Conservation (phyloP, 1,284 basidiomycete species). For the Thecaphora thlaspeos region DNA sequence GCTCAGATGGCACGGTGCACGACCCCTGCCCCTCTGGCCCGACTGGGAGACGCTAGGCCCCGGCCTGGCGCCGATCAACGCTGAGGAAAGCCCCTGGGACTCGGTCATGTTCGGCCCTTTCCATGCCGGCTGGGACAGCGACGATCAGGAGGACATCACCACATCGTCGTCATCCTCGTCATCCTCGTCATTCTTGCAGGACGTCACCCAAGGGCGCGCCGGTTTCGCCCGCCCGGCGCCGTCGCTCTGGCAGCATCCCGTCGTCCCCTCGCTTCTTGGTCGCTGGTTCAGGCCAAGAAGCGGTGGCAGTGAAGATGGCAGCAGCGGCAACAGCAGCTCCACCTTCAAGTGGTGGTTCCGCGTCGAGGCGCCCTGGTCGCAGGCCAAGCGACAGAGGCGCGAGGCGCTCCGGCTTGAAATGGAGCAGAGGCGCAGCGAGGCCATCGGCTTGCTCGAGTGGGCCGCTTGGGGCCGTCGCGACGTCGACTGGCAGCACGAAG, state of each 20-base stretch:
- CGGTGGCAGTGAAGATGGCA: no score
- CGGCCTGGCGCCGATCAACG: constrained; percentile 9
- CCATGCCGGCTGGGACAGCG: constrained; percentile 1
- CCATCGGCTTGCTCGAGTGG: constrained; percentile 28
- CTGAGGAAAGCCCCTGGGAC: constrained; percentile 29
- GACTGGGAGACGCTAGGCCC: constrained; percentile 40
- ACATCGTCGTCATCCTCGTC: no score
- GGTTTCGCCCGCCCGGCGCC: neutral
- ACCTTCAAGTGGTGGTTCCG: neutral
- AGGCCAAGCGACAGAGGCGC: neutral
- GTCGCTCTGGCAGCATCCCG: constrained; percentile 2
- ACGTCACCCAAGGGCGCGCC: neutral
- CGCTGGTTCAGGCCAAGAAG: neutral
- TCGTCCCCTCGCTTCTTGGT: neutral
- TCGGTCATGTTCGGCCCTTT: constrained; percentile 45
- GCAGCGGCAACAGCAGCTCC: no score
- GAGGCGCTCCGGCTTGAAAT: neutral
- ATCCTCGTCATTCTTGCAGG: neutral
- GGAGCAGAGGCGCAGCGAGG: constrained; percentile 9
- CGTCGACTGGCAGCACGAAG: constrained; percentile 22
- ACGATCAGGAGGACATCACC: neutral
- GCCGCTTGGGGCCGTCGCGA: constrained; percentile 28
- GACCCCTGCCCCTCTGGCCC: constrained; percentile 35
- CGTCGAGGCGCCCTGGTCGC: neutral
- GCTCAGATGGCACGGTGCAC: constrained; percentile 24